Percentiles rank a stretch among this genome's conserved stretches.
Conservation (phyloP, 1,139 yeast species). For the Zygoascus meyerae region DNA sequence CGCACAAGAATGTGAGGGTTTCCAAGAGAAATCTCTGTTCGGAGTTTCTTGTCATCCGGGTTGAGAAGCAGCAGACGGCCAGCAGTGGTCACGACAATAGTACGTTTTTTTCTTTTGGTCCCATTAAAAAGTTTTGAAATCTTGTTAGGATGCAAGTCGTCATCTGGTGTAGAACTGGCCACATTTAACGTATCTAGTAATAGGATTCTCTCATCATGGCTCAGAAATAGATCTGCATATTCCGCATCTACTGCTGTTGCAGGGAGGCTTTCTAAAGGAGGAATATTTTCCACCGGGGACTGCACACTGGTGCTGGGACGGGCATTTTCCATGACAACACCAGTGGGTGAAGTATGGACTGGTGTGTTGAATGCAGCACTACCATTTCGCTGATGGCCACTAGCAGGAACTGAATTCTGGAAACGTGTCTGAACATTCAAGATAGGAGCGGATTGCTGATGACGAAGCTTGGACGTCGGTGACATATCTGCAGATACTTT, state of each 20-base stretch:
- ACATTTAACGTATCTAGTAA: slow-evolving; percentile 50
- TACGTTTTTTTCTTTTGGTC: slow-evolving; percentile 29
- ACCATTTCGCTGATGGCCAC: neutral
- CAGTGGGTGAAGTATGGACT: neutral
- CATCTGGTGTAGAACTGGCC: slow-evolving; percentile 19
- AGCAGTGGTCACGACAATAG: slow-evolving; percentile 31
- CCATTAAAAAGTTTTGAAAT: slow-evolving; percentile 30
- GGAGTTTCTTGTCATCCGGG: slow-evolving; percentile 29
- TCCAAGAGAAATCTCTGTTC: slow-evolving; percentile 31
- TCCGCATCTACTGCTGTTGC: slow-evolving; percentile 58
- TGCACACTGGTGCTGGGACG: neutral
- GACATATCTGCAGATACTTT: slow-evolving; percentile 1
- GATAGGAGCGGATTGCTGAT: slow-evolving; percentile 7
- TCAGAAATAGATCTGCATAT: slow-evolving; percentile 56
- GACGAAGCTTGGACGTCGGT: slow-evolving; percentile 1
- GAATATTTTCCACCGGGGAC: slow-evolving; percentile 14
- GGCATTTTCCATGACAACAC: neutral
- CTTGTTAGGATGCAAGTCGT: slow-evolving; percentile 25
- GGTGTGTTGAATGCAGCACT: neutral
- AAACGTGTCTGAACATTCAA: neutral
- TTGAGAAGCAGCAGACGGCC: slow-evolving; percentile 32
- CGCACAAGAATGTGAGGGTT: slow-evolving; percentile 32
- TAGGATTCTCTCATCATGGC: slow-evolving; percentile 65
- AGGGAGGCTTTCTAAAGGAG: slow-evolving; percentile 47
- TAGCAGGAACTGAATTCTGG: neutral